Evolutionary conservation across 768 basidiomycete genomes (phyloP).

Genomic region (Tulasnella sp.): DNA sequence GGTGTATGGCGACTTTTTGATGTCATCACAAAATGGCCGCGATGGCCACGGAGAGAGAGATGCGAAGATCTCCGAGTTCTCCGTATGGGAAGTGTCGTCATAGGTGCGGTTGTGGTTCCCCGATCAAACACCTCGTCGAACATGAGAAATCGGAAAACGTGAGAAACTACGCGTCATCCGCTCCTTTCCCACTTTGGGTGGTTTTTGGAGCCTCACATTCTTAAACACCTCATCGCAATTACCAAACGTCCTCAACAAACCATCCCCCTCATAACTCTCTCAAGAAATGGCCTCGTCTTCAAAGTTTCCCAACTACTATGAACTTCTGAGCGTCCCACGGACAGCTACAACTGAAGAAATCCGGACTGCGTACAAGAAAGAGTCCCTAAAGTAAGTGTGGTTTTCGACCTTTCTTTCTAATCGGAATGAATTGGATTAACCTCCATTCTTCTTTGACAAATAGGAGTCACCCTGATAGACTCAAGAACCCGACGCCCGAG

Average conservation of each 20-base stretch:
- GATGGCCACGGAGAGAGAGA: no score
- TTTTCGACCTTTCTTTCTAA: not conserved
- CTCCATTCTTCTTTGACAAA: not conserved
- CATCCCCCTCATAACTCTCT: not conserved
- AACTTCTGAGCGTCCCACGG: slow-evolving; percentile 41
- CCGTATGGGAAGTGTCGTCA: no score
- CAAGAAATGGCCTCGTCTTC: slow-evolving; percentile 5
- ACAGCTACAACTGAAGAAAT: slow-evolving; percentile 57
- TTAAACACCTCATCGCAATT: no score
- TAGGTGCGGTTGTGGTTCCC: no score
- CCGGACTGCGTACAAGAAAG: slow-evolving; percentile 63
- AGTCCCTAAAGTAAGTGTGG: slow-evolving; percentile 48
- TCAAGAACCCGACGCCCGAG: slow-evolving; percentile 51
- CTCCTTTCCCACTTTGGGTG: no score
- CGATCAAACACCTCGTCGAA: no score
- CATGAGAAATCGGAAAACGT: no score
- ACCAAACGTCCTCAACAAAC: not conserved
- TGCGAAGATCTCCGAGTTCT: no score
- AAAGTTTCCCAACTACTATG: slow-evolving; percentile 64
- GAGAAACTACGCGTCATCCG: no score
- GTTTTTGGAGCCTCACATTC: no score
- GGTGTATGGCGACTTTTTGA: no score
- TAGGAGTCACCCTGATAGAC: slow-evolving; percentile 82
- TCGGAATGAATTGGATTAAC: not conserved
- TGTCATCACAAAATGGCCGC: no score